Percentiles rank a stretch among this genome's conserved stretches.
phyloP scores from a whole-genome alignment of 75 land plant genomes.

The Picea sitchensis region DNA sequence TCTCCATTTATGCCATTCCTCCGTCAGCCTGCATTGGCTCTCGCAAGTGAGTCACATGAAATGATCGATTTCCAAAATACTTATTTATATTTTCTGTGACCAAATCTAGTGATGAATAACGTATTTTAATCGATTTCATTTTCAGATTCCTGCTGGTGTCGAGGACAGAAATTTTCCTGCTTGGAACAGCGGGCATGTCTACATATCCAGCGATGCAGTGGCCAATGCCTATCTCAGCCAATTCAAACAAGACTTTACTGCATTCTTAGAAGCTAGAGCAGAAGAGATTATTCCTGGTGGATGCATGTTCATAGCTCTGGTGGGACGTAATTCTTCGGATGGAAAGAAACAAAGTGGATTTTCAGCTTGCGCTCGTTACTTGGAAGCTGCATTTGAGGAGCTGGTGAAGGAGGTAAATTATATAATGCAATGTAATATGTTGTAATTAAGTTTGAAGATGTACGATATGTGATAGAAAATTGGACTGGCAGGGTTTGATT shows the following conservation, averaged over 20 bases:
- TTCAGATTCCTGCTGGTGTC: too few relatives aligned
- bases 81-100: too few relatives aligned
- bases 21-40: slow-evolving; percentile 41
- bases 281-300: not conserved
- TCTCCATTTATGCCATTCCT: slow-evolving; percentile 29
- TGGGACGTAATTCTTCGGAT: not conserved
- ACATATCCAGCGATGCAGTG: too few relatives aligned
- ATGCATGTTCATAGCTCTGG: not conserved
- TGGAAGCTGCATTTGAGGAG: slow-evolving; percentile 10
- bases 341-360: slow-evolving; percentile 20
- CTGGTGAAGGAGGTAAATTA: slow-evolving; percentile 18
- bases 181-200: too few relatives aligned
- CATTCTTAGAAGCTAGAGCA: not conserved
- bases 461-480: not conserved
- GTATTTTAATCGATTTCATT: too few relatives aligned
- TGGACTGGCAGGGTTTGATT: slow-evolving; percentile 31
- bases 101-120: too few relatives aligned
- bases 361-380: not conserved
- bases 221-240: too few relatives aligned
- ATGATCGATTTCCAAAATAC: too few relatives aligned
- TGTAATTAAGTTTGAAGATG: not conserved
- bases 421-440: not conserved
- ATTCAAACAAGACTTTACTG: not conserved
- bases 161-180: too few relatives aligned
- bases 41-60: slow-evolving; percentile 15